These are phyloP conservation scores for Lactarius sp. DNA, from an alignment of 768 basidiomycete genomes.

Conservation along the genomic window DNA sequence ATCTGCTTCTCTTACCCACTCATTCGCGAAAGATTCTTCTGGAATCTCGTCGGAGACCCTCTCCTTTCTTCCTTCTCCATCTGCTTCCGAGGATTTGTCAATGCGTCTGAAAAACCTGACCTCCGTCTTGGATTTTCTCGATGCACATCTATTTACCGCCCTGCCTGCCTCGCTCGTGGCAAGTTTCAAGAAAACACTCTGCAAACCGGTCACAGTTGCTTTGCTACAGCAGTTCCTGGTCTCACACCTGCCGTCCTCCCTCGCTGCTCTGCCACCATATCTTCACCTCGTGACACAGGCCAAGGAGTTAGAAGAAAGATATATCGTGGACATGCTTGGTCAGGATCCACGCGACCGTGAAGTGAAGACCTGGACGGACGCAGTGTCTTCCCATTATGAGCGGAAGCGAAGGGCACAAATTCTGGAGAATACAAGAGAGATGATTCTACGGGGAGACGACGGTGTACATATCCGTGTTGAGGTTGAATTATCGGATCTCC, in stretches of 20 bases:
- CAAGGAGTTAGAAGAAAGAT: conserved; percentile 59
- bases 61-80: conserved; percentile 44
- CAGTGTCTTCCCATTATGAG: conserved; percentile 72
- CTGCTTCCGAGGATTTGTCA: conserved; percentile 36
- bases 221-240: conserved; percentile 63
- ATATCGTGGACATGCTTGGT: conserved; percentile 46
- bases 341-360: conserved; percentile 45
- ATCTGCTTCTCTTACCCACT: conserved; percentile 41
- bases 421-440: conserved; percentile 53
- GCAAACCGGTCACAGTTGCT: conserved; percentile 53
- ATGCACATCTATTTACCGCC: conserved; percentile 48
- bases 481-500: conserved; percentile 4
- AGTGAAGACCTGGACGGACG: conserved; percentile 65
- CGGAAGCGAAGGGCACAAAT: conserved; percentile 63
- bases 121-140: conserved; percentile 57
- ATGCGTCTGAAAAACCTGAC: conserved; percentile 53
- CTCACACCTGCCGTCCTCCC: conserved; percentile 63
- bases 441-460: conserved; percentile 44
- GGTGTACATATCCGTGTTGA: conserved; percentile 38
- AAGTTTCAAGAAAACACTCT: conserved; percentile 52
- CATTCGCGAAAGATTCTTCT: conserved; percentile 34
- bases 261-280: conserved; percentile 56
- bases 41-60: conserved; percentile 42
- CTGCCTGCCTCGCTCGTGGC: conserved; percentile 46
- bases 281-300: conserved; percentile 53